Evolutionary conservation across 345 rosid species (phyloP).

Genomic region (Dipteronia sinensis): DNA sequence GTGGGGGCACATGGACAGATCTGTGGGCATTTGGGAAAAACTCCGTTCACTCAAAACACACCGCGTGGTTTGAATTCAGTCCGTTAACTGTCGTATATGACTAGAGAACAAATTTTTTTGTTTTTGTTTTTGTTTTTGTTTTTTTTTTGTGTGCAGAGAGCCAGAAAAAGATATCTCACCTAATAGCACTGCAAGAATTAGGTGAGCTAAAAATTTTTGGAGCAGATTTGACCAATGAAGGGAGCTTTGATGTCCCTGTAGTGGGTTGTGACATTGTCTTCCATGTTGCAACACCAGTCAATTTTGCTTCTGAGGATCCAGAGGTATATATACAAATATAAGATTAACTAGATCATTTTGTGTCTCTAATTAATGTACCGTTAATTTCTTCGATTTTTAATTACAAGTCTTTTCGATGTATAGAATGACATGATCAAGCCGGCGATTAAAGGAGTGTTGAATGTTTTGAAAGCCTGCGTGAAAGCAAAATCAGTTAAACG

Average conservation of each 20-base stretch:
- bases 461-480: constrained; percentile 72
- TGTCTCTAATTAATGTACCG: too few species aligned
- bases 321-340: constrained; percentile 48
- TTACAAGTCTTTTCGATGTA: neutral
- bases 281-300: constrained; percentile 92
- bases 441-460: constrained; percentile 71
- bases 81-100: too few species aligned
- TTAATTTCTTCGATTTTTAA: too few species aligned
- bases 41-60: too few species aligned
- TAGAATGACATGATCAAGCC: constrained; percentile 96
- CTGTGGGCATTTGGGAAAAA: neutral
- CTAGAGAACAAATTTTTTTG: neutral
- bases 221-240: constrained; percentile 77
- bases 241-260: constrained; percentile 56
- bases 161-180: constrained; percentile 61
- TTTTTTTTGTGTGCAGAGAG: constrained; percentile 44
- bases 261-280: constrained; percentile 70
- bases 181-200: constrained; percentile 47
- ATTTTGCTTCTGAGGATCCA: constrained; percentile 78
- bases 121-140: too few species aligned
- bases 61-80: too few species aligned
- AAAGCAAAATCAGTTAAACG: constrained; percentile 69
- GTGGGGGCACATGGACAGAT: neutral
- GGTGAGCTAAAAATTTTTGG: constrained; percentile 67
- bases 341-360: too few species aligned